phyloP scores from a whole-genome alignment of 345 rosid genomes.

The Erodium maritimum region DNA sequence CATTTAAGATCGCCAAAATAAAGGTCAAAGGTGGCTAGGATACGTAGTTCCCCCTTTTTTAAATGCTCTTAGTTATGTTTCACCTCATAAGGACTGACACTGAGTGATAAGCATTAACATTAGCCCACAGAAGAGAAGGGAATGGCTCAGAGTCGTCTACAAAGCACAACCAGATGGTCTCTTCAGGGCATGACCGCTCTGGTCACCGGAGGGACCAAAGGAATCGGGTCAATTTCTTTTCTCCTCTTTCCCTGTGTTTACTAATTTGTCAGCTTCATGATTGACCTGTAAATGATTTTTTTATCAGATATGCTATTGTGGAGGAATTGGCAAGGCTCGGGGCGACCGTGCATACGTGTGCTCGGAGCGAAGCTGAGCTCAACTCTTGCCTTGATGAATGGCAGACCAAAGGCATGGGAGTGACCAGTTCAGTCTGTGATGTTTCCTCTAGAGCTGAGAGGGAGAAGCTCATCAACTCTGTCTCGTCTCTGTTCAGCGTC shows the following conservation, averaged over 20 bases:
- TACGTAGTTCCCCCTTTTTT: no score
- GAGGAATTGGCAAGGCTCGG: constrained; percentile 48
- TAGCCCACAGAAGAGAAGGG: no score
- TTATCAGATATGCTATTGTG: constrained; percentile 29
- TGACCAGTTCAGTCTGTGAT: constrained; percentile 43
- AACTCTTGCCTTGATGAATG: constrained; percentile 29
- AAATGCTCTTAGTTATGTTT: no score
- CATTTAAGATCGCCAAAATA: no score
- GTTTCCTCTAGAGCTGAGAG: constrained; percentile 27
- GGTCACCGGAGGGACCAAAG: constrained; percentile 58
- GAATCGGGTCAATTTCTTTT: constrained; percentile 29
- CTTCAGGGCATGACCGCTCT: constrained; percentile 43
- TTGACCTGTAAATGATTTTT: not conserved
- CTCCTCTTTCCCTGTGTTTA: not conserved
- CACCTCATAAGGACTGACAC: no score
- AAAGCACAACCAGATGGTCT: no score
- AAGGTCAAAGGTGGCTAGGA: no score
- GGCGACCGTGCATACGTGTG: constrained; percentile 38
- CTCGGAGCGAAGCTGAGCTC: constrained; percentile 6
- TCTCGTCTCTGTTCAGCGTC: constrained; percentile 24
- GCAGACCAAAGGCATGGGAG: constrained; percentile 29
- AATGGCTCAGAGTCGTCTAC: no score
- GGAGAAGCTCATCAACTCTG: constrained; percentile 26
- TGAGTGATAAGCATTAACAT: no score
- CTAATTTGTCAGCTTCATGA: no score